A percentile compares a stretch with the other conserved stretches of the same genome.
These are phyloP conservation scores for Scheffersomyces cryptocercus DNA, from an alignment of 1,139 yeast genomes.

Conservation along the genomic window DNA sequence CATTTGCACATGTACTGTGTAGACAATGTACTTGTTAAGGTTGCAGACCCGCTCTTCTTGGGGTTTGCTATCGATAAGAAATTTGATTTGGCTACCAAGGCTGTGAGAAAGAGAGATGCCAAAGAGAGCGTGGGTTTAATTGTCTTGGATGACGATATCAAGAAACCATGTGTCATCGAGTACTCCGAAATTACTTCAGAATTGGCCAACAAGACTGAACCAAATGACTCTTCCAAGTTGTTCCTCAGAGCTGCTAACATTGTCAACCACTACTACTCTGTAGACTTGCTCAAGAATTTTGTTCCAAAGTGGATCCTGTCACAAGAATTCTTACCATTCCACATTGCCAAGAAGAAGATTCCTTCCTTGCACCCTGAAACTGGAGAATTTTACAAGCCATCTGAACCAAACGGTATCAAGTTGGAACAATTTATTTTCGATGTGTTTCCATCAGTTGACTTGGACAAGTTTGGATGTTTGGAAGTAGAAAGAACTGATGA, in stretches of 20 bases:
- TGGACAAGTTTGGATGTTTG: constrained; percentile 82
- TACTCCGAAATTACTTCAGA: constrained; percentile 85
- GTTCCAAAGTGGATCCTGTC: constrained; percentile 73
- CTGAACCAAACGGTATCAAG: constrained; percentile 84
- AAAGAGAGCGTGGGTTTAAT: constrained; percentile 89
- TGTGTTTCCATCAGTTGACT: constrained; percentile 78
- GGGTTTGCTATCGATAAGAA: constrained; percentile 76
- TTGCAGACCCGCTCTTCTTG: constrained; percentile 91
- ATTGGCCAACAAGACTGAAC: constrained; percentile 61
- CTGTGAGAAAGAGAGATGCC: constrained; percentile 89
- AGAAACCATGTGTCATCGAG: constrained; percentile 88
- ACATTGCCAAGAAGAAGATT: constrained; percentile 90
- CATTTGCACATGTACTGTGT: constrained; percentile 97
- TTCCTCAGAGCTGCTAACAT: constrained; percentile 93
- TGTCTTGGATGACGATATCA: constrained; percentile 61
- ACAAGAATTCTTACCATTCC: constrained; percentile 77
- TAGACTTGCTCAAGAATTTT: constrained; percentile 58
- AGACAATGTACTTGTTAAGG: constrained; percentile 87
- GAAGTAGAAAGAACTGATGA: constrained; percentile 87
- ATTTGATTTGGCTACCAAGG: constrained; percentile 87
- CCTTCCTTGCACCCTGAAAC: constrained; percentile 52
- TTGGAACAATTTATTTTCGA: constrained; percentile 97
- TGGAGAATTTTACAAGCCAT: constrained; percentile 59
- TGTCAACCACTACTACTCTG: constrained; percentile 94
- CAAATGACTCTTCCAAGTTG: constrained; percentile 53